Base-by-base conservation (phyloP, 2,329 filamentous ascomycete species). In the Scedosporium boydii region DNA sequence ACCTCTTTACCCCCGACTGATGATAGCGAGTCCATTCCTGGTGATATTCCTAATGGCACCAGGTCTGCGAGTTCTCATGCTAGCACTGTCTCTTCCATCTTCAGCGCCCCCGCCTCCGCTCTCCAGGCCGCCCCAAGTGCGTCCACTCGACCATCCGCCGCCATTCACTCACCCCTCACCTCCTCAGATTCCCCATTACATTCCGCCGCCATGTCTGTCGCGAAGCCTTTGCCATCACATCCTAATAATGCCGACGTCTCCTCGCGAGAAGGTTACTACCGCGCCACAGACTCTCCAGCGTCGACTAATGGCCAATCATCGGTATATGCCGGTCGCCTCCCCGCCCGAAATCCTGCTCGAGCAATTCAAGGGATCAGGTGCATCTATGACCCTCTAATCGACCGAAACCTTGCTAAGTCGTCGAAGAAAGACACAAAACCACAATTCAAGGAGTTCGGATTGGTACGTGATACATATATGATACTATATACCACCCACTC, bases 1-100 rank as follows among this genome's bases (percentile, higher is more conserved):
- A 69, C 70, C 66, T 70, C 72, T 67, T 76, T 71, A 66, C 71
- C 71, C 58, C 68, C 70, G 62, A 70, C 72, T 67, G 84, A 87
- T 75, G 84, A 85, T 69, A 79, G 75, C 76, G 85, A 86, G 67
- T 83, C 80, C 65, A 71, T 79, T 64, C 78, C 82, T 68, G 85
- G 84, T 73, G 88, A 92, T 69, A 82, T 87, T 61, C 81, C 88
- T 70, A 88, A 87, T 73, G 87, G 85, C 65, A 82, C 87, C 68
- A 87, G 85, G 69, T 92, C 89, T 59, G 84, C 87, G 63, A 90
- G 86, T 75, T 91, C 89, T 63, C 81, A 87, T 70, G 80, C 83
- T 63, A 91, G 87, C 76, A 84, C 86, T 61, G 82, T 82, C 59
- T 91, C 88, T 55, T 91, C 90, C 62, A 80, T 88, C 67, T 89